Evolutionary conservation across 805 yeast species (phyloP).

Genomic region (Suhomyces sp.): DNA sequence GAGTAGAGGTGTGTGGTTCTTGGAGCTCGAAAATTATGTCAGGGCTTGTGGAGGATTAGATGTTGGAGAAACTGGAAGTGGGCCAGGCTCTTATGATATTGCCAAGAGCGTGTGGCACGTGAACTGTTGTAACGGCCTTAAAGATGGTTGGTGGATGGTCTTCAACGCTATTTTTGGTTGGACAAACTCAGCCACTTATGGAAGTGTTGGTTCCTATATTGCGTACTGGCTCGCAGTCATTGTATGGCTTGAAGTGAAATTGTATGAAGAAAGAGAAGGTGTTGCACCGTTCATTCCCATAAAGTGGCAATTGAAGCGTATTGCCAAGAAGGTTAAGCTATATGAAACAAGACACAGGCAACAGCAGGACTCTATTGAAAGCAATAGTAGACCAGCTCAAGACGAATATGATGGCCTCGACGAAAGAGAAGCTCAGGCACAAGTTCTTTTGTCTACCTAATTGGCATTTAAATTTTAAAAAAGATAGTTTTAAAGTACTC

Average conservation of each 20-base stretch:
- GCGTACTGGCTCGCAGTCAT: slow-evolving; percentile 37
- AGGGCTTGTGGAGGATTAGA: slow-evolving; percentile 40
- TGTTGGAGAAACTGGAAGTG: slow-evolving; percentile 43
- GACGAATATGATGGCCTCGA: not conserved
- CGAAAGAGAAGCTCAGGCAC: slow-evolving; percentile 8
- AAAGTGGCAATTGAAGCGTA: slow-evolving; percentile 38
- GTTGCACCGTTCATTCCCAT: slow-evolving; percentile 36
- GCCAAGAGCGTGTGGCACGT: slow-evolving; percentile 43
- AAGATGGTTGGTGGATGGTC: slow-evolving; percentile 47
- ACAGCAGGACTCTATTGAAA: slow-evolving; percentile 1
- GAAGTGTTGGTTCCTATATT: slow-evolving; percentile 37
- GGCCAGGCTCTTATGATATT: slow-evolving; percentile 46
- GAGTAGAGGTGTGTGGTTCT: slow-evolving; percentile 44
- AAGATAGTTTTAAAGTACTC: not conserved
- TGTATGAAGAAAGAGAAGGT: slow-evolving; percentile 39
- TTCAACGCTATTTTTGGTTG: slow-evolving; percentile 45
- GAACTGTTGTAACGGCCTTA: slow-evolving; percentile 44
- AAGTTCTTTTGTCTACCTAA: slow-evolving; percentile 4
- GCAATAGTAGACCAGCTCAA: not conserved
- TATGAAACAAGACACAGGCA: slow-evolving; percentile 11
- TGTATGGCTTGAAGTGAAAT: slow-evolving; percentile 25
- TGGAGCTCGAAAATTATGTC: slow-evolving; percentile 40
- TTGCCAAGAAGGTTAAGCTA: slow-evolving; percentile 23
- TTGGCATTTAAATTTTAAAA: not conserved
- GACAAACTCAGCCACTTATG: slow-evolving; percentile 47